These are phyloP conservation scores for Citrus maxima DNA, from an alignment of 345 rosid genomes.

Conservation along the genomic window DNA sequence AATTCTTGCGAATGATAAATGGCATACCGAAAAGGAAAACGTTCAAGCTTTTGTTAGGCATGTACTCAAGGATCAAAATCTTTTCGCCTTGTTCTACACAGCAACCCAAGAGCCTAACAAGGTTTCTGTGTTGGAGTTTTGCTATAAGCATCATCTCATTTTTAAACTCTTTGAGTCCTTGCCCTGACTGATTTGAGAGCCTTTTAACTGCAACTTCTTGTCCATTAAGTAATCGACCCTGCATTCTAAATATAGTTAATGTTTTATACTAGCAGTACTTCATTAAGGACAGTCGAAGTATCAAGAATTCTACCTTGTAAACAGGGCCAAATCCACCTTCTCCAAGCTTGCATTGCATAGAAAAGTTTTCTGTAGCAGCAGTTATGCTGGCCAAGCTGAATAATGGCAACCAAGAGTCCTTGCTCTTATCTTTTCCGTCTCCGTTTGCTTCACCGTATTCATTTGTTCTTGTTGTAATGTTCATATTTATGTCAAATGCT, in stretches of 20 bases:
- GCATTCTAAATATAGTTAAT: neutral
- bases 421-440: neutral
- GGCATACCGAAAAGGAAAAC: conserved; percentile 32
- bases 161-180: conserved; percentile 38
- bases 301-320: conserved; percentile 1
- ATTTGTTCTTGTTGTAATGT: neutral
- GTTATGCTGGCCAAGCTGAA: conserved; percentile 26
- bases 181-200: conserved; percentile 28
- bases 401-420: conserved; percentile 15
- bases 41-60: conserved; percentile 40
- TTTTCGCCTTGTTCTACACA: conserved; percentile 34
- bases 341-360: conserved; percentile 26
- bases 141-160: conserved; percentile 30
- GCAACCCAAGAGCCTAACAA: conserved; percentile 37
- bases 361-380: conserved; percentile 26
- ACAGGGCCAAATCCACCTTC: conserved; percentile 44
- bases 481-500: conserved; percentile 17
- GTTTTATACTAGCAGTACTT: neutral
- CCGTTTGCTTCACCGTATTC: neutral
- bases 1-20: neutral
- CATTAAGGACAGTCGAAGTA: neutral
- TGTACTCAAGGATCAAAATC: conserved; percentile 35
- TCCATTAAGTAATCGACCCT: conserved; percentile 35
- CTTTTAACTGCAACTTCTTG: conserved; percentile 42
- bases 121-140: conserved; percentile 40